Percentiles rank a stretch among this genome's conserved stretches.
phyloP scores from a whole-genome alignment of 805 yeast genomes.

The Komagataella phaffii region DNA sequence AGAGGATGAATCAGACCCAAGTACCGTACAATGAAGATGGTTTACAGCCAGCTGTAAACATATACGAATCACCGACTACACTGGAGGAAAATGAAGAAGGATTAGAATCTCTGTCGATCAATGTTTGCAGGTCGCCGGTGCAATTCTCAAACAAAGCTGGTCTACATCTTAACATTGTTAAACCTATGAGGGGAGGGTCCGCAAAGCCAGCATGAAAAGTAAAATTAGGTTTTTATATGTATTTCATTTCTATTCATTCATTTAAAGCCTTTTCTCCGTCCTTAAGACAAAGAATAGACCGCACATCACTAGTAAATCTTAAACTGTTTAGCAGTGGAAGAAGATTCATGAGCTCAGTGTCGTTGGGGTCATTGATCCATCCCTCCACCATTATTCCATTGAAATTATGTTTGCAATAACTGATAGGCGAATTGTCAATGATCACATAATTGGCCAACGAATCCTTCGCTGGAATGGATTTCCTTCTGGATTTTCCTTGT shows the following conservation, averaged over 20 bases:
- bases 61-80: background rate
- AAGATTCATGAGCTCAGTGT: constrained; percentile 66
- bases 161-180: constrained; percentile 43
- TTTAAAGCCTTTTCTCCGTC: constrained; percentile 57
- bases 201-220: background rate
- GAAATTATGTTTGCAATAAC: constrained; percentile 70
- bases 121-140: background rate
- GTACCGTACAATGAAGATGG: background rate
- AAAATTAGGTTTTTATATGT: background rate
- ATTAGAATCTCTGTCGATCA: background rate
- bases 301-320: constrained; percentile 72
- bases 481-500: constrained; percentile 15
- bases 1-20: constrained; percentile 4
- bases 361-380: constrained; percentile 96
- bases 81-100: background rate
- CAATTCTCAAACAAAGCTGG: constrained; percentile 21
- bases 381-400: constrained; percentile 94
- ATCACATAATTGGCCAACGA: constrained; percentile 41
- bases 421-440: constrained; percentile 86
- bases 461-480: constrained; percentile 2
- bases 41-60: background rate
- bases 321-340: constrained; percentile 70
- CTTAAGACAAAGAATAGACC: constrained; percentile 62
- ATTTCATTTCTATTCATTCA: constrained; percentile 4
- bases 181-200: constrained; percentile 46